A percentile compares a stretch with the other conserved stretches of the same genome.
Conservation (phyloP, 2,329 filamentous ascomycete species). For the Colletotrichum sp. region DNA sequence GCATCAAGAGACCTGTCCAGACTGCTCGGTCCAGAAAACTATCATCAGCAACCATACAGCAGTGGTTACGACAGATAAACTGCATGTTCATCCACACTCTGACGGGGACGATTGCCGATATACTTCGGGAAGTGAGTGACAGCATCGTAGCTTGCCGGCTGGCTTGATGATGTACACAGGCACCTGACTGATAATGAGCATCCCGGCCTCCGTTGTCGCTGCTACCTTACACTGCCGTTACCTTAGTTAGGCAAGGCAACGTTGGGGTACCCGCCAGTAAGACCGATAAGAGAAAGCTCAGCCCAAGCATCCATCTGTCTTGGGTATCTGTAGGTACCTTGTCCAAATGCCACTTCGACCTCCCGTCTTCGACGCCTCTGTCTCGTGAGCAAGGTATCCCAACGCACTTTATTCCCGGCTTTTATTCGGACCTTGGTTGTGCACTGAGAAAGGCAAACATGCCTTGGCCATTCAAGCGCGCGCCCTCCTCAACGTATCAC, state of each 20-base stretch:
- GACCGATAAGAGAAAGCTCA: neutral
- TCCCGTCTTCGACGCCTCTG: neutral
- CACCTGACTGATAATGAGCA: neutral
- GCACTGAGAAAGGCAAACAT: neutral
- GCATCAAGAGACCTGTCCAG: neutral
- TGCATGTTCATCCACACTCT: constrained; percentile 12
- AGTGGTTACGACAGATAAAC: neutral
- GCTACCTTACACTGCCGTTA: neutral
- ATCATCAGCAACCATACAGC: neutral
- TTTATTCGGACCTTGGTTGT: neutral
- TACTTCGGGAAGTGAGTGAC: neutral
- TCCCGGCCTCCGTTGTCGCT: neutral
- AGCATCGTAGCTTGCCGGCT: neutral
- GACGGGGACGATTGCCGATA: neutral
- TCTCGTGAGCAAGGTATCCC: neutral
- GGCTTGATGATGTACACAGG: neutral
- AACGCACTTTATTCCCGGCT: neutral
- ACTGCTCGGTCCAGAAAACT: neutral
- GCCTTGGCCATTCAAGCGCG: neutral
- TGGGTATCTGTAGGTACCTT: neutral
- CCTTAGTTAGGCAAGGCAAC: neutral
- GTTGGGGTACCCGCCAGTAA: neutral
- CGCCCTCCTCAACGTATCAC: neutral
- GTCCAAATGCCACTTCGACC: neutral
- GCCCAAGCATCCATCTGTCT: neutral